Evolutionary conservation across 495 filamentous ascomycete species (phyloP).

Genomic region (Penicillium paradoxum): DNA sequence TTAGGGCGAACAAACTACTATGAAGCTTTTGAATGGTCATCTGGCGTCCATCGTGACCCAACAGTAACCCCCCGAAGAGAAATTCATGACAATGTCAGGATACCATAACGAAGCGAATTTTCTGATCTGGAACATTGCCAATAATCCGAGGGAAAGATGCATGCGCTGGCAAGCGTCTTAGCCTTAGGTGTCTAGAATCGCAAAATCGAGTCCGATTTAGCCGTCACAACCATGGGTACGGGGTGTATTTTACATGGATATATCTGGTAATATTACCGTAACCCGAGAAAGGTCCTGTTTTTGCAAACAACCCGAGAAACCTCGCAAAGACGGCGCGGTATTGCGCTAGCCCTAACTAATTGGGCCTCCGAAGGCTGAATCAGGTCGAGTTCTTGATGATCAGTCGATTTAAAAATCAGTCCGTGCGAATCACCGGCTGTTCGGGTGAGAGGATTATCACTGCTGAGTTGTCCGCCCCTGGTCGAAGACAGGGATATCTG

Average conservation of each 20-base stretch:
- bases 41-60: slow-evolving; percentile 7
- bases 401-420: slow-evolving; percentile 2
- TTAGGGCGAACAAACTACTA: background rate
- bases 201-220: background rate
- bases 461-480: background rate
- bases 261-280: background rate
- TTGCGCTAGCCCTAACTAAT: background rate
- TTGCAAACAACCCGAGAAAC: background rate
- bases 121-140: slow-evolving; percentile 8
- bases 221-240: background rate
- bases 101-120: background rate
- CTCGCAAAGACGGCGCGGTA: background rate
- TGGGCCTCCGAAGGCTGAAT: background rate
- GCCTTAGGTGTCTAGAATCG: background rate
- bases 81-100: background rate
- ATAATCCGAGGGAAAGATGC: slow-evolving; percentile 1
- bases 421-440: background rate
- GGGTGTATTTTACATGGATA: background rate
- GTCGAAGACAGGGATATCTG: background rate
- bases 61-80: slow-evolving; percentile 12
- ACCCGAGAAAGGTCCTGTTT: background rate
- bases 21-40: background rate
- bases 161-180: slow-evolving; percentile 19
- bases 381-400: background rate
- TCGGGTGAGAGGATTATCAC: background rate